Percentiles rank a stretch among this genome's conserved stretches.
Evolutionary conservation across 2,329 filamentous ascomycete species (phyloP).

Genomic region (Cryoendolithus antarcticus): DNA sequence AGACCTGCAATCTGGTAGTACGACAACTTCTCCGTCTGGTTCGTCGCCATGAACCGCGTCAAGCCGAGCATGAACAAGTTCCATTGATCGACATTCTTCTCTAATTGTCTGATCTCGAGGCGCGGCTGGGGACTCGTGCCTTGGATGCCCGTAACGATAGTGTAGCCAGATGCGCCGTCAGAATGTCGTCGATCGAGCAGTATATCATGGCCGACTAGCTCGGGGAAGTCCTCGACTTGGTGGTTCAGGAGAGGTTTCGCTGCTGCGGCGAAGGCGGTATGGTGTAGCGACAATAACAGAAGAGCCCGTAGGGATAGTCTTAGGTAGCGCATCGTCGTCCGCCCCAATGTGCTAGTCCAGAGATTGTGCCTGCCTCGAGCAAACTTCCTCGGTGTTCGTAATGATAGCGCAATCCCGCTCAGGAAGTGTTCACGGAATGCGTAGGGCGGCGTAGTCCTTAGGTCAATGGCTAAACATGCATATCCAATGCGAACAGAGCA

Average conservation of each 20-base stretch:
- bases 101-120: conserved; percentile 56
- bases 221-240: conserved; percentile 5
- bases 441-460: no score
- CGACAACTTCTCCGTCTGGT: conserved; percentile 53
- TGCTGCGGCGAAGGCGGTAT: neutral
- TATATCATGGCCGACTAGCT: conserved; percentile 5
- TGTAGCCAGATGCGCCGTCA: conserved; percentile 6
- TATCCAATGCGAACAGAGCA: no score
- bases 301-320: no score
- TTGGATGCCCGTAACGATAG: conserved; percentile 21
- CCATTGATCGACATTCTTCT: conserved; percentile 53
- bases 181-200: conserved; percentile 9
- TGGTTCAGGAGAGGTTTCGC: conserved; percentile 9
- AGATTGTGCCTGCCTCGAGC: no score
- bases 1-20: conserved; percentile 54
- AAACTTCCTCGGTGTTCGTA: no score
- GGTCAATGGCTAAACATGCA: no score
- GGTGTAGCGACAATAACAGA: no score
- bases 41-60: conserved; percentile 55
- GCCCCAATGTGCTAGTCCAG: no score
- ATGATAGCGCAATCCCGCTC: no score
- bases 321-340: no score
- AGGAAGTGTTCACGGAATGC: no score
- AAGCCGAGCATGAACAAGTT: conserved; percentile 67
- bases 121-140: conserved; percentile 31